Percentiles rank a stretch among this genome's conserved stretches.
Evolutionary conservation across 257 asterid genomes (phyloP).

Genomic region (Scutellaria minor): DNA sequence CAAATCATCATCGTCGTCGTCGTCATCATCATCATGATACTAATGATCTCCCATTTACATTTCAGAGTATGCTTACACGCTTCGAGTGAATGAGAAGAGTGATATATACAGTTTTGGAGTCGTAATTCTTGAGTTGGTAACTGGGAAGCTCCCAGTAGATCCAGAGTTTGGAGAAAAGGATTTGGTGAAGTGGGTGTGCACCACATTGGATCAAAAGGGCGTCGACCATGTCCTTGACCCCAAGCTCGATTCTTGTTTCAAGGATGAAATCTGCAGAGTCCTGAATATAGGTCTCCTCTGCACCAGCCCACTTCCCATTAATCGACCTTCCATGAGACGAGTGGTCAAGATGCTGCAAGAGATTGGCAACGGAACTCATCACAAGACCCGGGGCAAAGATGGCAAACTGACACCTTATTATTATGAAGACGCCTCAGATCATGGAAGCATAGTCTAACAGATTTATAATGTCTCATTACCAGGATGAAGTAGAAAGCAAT

Average conservation of each 20-base stretch:
- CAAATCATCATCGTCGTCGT: too few species aligned
- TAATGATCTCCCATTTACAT: conserved; percentile 19
- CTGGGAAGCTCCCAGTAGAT: conserved; percentile 77
- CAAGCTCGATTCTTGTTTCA: conserved; percentile 80
- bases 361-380: conserved; percentile 49
- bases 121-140: conserved; percentile 78
- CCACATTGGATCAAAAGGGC: conserved; percentile 81
- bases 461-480: neutral
- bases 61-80: conserved; percentile 92
- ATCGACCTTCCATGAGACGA: conserved; percentile 95
- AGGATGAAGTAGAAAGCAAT: too few species aligned
- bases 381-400: conserved; percentile 53
- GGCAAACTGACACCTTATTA: conserved; percentile 88
- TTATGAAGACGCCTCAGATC: conserved; percentile 78
- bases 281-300: conserved; percentile 87
- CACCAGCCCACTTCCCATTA: conserved; percentile 91
- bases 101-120: conserved; percentile 94
- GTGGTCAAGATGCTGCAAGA: conserved; percentile 91
- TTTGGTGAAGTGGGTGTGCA: conserved; percentile 93
- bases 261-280: conserved; percentile 80
- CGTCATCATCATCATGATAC: neutral
- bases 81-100: conserved; percentile 93
- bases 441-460: conserved; percentile 60
- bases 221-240: conserved; percentile 78
- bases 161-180: conserved; percentile 95